phyloP scores from a whole-genome alignment of 768 basidiomycete species.

The Russula emetica region DNA sequence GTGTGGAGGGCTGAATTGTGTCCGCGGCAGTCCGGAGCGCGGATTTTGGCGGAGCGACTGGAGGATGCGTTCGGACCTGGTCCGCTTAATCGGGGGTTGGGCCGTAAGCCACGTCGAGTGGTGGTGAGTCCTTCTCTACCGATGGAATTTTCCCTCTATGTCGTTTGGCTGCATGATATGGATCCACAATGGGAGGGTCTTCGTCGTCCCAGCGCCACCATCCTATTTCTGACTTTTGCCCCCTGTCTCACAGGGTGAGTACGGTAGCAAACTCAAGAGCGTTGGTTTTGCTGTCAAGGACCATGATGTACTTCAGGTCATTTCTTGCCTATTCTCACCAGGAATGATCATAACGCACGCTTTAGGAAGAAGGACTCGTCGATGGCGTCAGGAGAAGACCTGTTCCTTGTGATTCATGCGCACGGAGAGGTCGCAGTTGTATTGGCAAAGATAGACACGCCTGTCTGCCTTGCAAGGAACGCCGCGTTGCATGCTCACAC shows the following conservation, averaged over 20 bases:
- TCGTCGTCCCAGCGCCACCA: not conserved
- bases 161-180: constrained; percentile 16
- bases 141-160: not conserved
- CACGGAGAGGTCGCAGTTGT: constrained; percentile 19
- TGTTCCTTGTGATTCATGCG: constrained; percentile 20
- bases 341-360: not conserved
- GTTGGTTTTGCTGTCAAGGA: constrained; percentile 14
- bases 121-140: constrained; percentile 2
- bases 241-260: constrained; percentile 4
- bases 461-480: too few species aligned
- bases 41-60: constrained; percentile 21
- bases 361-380: constrained; percentile 19
- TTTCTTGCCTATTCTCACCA: not conserved
- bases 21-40: constrained; percentile 14
- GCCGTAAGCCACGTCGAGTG: constrained; percentile 20
- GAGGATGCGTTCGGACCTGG: constrained; percentile 24
- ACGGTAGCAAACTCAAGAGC: constrained; percentile 18
- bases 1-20: constrained; percentile 9
- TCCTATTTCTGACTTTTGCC: constrained; percentile 3
- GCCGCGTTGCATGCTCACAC: too few species aligned
- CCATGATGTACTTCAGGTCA: constrained; percentile 23
- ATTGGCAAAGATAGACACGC: too few species aligned
- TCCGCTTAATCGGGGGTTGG: constrained; percentile 18
- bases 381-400: constrained; percentile 22
- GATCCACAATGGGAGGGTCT: constrained; percentile 22